A percentile compares a stretch with the other conserved stretches of the same genome.
Conservation (phyloP, 148 eudicot genomes). For the Persicaria tinctoria region DNA sequence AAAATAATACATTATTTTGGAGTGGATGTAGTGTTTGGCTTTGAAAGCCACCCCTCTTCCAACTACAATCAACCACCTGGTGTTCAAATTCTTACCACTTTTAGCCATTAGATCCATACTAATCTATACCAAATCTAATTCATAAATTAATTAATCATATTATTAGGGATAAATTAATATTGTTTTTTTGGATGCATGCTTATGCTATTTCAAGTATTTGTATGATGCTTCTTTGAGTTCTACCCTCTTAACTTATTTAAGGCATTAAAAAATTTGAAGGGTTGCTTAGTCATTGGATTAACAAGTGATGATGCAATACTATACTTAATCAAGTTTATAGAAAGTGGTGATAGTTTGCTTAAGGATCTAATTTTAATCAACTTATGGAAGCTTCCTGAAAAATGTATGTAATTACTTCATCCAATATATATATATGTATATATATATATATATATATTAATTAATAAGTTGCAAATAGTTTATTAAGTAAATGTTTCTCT, state of each 20-base stretch:
- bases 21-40: slow-evolving; percentile 6
- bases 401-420: neutral
- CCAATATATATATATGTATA: no score
- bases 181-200: neutral
- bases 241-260: neutral
- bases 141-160: neutral
- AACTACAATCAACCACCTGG: slow-evolving; percentile 8
- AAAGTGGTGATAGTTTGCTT: neutral
- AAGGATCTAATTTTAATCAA: neutral
- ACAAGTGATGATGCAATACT: neutral
- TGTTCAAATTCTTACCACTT: neutral
- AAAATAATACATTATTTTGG: neutral
- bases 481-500: no score
- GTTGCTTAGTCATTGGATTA: neutral
- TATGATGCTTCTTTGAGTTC: neutral
- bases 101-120: neutral
- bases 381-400: slow-evolving; percentile 6
- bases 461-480: neutral
- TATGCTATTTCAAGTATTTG: neutral
- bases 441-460: no score
- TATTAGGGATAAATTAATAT: neutral
- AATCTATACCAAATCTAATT: neutral
- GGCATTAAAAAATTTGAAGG: neutral
- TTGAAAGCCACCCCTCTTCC: neutral
- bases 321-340: neutral